A percentile compares a stretch with the other conserved stretches of the same genome.
phyloP scores from a whole-genome alignment of 257 asterid species.

The Coffea canephora region DNA sequence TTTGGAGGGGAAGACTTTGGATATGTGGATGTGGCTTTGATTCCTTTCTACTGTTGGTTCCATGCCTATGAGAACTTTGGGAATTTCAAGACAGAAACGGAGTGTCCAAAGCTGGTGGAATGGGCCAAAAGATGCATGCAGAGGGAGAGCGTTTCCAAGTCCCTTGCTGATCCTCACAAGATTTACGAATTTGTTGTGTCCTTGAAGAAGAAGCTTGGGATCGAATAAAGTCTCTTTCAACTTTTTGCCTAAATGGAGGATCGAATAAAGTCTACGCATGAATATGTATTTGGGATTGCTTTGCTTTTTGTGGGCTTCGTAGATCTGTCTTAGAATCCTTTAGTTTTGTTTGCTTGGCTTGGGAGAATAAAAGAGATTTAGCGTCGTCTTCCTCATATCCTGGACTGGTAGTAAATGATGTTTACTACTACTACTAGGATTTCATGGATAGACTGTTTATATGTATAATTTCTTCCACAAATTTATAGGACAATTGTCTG shows the following conservation, averaged over 20 bases:
- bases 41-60: constrained; percentile 54
- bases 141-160: constrained; percentile 39
- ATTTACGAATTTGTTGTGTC: constrained; percentile 6
- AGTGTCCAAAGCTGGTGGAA: constrained; percentile 45
- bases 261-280: background rate
- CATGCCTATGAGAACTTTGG: constrained; percentile 45
- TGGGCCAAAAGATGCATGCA: constrained; percentile 66
- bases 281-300: background rate
- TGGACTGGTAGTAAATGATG: background rate
- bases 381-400: background rate
- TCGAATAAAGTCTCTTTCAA: background rate
- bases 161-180: constrained; percentile 38
- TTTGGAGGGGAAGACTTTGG: constrained; percentile 31
- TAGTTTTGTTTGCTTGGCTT: background rate
- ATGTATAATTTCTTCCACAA: background rate
- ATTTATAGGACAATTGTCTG: background rate
- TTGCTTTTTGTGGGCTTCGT: background rate
- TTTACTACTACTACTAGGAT: background rate
- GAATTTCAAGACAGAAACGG: constrained; percentile 40
- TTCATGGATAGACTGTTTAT: background rate
- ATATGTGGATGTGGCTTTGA: constrained; percentile 57
- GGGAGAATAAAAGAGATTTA: background rate
- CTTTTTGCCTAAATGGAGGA: background rate
- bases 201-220: constrained; percentile 18
- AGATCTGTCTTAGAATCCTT: background rate